Evolutionary conservation across 2,329 filamentous ascomycete species (phyloP).

Genomic region (Pseudogymnoascus pannorum): DNA sequence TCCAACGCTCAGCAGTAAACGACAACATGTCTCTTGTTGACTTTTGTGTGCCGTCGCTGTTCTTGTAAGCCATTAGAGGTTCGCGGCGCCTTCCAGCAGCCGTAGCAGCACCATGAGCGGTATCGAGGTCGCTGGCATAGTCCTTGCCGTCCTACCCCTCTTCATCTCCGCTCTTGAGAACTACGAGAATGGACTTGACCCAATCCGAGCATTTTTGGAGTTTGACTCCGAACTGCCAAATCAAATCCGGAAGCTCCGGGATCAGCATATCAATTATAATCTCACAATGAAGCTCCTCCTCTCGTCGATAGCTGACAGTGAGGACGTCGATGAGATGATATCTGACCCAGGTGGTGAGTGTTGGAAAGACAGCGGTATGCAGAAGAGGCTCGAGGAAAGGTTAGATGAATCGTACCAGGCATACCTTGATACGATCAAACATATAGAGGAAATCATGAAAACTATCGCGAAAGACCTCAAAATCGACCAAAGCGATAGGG

Average conservation of each 20-base stretch:
- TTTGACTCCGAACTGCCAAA: not conserved
- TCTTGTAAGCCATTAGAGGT: not conserved
- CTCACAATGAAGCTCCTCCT: not conserved
- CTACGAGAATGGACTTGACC: constrained; percentile 1
- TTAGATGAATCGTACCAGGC: not conserved
- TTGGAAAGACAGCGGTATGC: not conserved
- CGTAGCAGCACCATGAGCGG: not conserved
- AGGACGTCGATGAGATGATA: not conserved
- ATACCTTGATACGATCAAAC: constrained; percentile 1
- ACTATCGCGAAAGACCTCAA: constrained; percentile 1
- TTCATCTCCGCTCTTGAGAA: constrained; percentile 5
- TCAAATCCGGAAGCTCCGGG: not conserved
- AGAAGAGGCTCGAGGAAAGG: not conserved
- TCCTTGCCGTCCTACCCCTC: constrained; percentile 9
- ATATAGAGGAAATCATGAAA: constrained; percentile 6
- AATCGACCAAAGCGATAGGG: not conserved
- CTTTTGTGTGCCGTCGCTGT: not conserved
- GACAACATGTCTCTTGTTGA: not conserved
- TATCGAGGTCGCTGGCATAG: not conserved
- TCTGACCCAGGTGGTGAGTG: not conserved
- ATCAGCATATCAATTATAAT: not conserved
- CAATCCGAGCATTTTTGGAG: not conserved
- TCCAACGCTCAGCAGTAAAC: not conserved
- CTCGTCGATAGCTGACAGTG: not conserved
- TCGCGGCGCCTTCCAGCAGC: not conserved